Evolutionary conservation across 345 rosid species (phyloP).

Genomic region (Lumnitzera racemosa): DNA sequence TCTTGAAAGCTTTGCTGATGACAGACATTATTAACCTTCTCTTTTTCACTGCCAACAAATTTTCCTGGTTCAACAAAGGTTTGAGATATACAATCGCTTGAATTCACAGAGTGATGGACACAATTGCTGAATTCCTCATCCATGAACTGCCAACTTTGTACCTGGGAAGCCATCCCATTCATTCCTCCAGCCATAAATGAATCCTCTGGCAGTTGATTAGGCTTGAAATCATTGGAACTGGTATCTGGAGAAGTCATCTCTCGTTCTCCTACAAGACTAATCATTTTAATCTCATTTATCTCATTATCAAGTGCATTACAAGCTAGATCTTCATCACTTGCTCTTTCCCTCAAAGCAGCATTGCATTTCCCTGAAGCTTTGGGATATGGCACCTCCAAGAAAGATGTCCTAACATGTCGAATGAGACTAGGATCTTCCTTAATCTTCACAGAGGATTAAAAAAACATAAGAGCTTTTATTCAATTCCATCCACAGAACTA

Average conservation of each 20-base stretch:
- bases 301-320: constrained; percentile 26
- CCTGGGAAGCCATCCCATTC: constrained; percentile 58
- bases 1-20: constrained; percentile 34
- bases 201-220: constrained; percentile 36
- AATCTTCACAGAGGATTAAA: constrained; percentile 34
- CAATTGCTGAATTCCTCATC: constrained; percentile 72
- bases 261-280: constrained; percentile 30
- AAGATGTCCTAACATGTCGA: constrained; percentile 46
- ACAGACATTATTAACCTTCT: constrained; percentile 17
- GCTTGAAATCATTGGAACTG: constrained; percentile 39
- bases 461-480: neutral
- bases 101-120: constrained; percentile 55
- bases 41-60: constrained; percentile 21
- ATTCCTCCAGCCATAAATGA: constrained; percentile 47
- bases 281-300: constrained; percentile 23
- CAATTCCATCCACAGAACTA: constrained; percentile 2
- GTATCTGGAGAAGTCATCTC: constrained; percentile 36
- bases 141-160: constrained; percentile 58
- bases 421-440: constrained; percentile 63
- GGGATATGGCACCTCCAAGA: constrained; percentile 47
- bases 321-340: constrained; percentile 12
- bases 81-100: constrained; percentile 75
- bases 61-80: constrained; percentile 43
- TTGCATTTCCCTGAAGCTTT: constrained; percentile 24
- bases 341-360: constrained; percentile 9